Evolutionary conservation across 306 rosid species (phyloP), one percentile per base, ranked within the genome.

Genomic region (Gastrolobium villosum): DNA sequence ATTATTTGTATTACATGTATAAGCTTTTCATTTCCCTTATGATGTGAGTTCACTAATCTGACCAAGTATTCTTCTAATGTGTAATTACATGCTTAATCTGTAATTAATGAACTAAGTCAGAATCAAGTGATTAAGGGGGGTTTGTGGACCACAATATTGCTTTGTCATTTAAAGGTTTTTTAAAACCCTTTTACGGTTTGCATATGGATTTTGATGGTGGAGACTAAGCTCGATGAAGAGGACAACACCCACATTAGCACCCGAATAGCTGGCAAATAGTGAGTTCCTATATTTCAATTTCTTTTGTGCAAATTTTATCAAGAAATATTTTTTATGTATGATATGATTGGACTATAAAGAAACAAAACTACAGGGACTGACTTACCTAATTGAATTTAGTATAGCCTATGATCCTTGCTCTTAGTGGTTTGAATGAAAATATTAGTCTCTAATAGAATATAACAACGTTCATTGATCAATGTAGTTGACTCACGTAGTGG

Each of bases 191-290:
- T 20, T 11, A 15, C n/a, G 2, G 61, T 39, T 41, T n/a, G n/a
- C n/a, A n/a, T n/a, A n/a, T n/a, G n/a, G n/a, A n/a, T n/a, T n/a
- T n/a, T n/a, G n/a, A n/a, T n/a, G n/a, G n/a, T n/a, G n/a, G n/a
- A n/a, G n/a, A n/a, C n/a, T n/a, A n/a, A n/a, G 77, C 97, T 90
- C 34, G 85, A 88, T 54, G 96, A 90, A 67, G 90, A 83, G 61
- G 93, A 76, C 1, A 79, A 81, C 10, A 90, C 93, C 0, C 97
- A 92, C 52, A 92, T 92, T 11, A 90, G 89, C 81, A 90, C 93
- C 4, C 77, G 88, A 39, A 79, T 87, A 10, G 90, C 90, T 2
- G 92, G 96, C 52, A 92, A 94, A 41, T 74, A 52, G 97, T 89
- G 40, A 81, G 92, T 53, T 53, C 10, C 41, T 32, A 0, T 54